Evolutionary conservation across 1,139 yeast genomes (phyloP).

Genomic region (Groenewaldozyma auringiensis): DNA sequence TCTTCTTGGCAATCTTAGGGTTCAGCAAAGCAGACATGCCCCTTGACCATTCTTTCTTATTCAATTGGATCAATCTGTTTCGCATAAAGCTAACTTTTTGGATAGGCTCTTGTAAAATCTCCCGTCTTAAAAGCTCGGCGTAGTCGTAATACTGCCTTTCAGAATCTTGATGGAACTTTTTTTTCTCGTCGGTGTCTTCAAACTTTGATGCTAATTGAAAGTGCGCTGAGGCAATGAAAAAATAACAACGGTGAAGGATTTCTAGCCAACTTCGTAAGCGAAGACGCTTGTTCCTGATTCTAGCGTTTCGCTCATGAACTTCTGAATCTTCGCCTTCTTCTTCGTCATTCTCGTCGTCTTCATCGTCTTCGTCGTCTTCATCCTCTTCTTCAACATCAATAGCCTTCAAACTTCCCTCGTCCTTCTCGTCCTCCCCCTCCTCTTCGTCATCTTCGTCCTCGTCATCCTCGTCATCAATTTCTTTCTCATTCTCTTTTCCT

Average conservation of each 20-base stretch:
- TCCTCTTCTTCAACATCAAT: slow-evolving; percentile 14
- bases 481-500: slow-evolving; percentile 12
- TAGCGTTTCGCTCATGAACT: slow-evolving; percentile 21
- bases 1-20: not conserved
- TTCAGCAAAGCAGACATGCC: not conserved
- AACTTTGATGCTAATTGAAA: slow-evolving; percentile 39
- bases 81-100: slow-evolving; percentile 25
- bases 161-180: slow-evolving; percentile 26
- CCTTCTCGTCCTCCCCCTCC: slow-evolving; percentile 2
- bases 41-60: not conserved
- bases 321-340: slow-evolving; percentile 15
- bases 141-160: slow-evolving; percentile 47
- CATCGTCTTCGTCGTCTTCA: slow-evolving; percentile 5
- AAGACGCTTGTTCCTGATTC: slow-evolving; percentile 17
- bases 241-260: slow-evolving; percentile 64
- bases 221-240: slow-evolving; percentile 73
- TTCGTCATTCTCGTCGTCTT: not conserved
- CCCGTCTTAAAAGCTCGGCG: slow-evolving; percentile 58
- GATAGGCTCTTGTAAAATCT: slow-evolving; percentile 43
- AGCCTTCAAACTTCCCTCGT: slow-evolving; percentile 1
- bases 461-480: slow-evolving; percentile 28
- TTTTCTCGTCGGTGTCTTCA: slow-evolving; percentile 7
- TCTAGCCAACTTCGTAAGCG: slow-evolving; percentile 43
- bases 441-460: slow-evolving; percentile 7
- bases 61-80: not conserved